Evolutionary conservation across 2,329 filamentous ascomycete genomes (phyloP).

Genomic region (Botryotinia narcissicola): DNA sequence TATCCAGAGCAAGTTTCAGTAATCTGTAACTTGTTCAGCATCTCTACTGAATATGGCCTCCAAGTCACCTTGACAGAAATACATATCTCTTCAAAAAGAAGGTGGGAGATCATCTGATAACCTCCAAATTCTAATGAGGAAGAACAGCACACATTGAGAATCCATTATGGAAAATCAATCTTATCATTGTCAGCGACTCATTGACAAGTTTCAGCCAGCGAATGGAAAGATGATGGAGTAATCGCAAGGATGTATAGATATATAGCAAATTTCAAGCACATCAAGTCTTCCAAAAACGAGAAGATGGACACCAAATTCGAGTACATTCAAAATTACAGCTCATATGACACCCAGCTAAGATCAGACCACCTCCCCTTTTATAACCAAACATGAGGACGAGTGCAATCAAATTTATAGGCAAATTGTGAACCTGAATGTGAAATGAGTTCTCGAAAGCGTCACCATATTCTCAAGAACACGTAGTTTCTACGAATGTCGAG

Average conservation of each 20-base stretch:
- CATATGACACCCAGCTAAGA: neutral
- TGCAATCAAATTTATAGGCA: too few species aligned
- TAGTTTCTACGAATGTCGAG: accelerated
- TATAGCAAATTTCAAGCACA: neutral
- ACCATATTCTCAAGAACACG: too few species aligned
- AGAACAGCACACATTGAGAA: neutral
- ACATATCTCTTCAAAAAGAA: neutral
- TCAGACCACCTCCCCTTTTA: neutral
- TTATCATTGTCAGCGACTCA: neutral
- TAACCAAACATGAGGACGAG: neutral
- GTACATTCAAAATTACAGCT: accelerated
- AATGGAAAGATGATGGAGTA: neutral
- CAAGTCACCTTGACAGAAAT: neutral
- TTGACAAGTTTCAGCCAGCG: neutral
- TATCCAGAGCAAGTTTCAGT: neutral
- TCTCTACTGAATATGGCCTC: accelerated
- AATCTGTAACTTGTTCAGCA: neutral
- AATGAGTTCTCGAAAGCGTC: too few species aligned
- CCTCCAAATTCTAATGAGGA: neutral
- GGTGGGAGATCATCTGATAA: neutral
- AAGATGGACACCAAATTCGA: neutral
- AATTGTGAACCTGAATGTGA: neutral
- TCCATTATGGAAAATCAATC: accelerated
- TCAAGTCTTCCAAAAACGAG: neutral
- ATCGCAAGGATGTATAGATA: neutral